Base-by-base conservation (phyloP, 768 basidiomycete species). In the Tulasnella calospora region DNA sequence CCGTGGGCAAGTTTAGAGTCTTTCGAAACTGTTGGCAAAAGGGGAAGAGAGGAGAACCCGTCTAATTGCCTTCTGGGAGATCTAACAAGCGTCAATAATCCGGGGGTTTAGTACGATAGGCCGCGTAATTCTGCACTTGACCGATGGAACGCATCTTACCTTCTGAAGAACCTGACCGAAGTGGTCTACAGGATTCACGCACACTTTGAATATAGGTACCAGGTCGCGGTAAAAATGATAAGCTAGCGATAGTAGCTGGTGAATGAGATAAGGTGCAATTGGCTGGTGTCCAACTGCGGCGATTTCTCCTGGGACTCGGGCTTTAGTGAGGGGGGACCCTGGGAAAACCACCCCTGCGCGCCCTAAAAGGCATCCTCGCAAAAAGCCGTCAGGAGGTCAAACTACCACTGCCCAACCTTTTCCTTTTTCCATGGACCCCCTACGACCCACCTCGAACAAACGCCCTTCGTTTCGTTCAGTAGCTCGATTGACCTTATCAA, bases 11-110 rank as follows among this genome's bases (percentile, higher is more conserved):
- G 47, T 17, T 27, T 75, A 23, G 8, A 75, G 88, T 73, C 89
- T 88, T 78, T 88, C 85, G 83, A 90, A 92, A 1, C 91, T 89
- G 57, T 85, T 83, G 13, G 86, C 87, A 82, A 94, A 93, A 0
- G 90, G 87, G 17, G 89, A 86, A 8, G 93, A 93, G 47, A 86
- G 83, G 19, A 95, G 83, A n/a, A 94, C 85, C 19, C 90, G 87
- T 80, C 88, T 85, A 80, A 95, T 90, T 33, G 88, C 84, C 71
- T 88, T 85, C 36, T 86, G 83, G 55, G 86, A 83, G 78, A 95
- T 90, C 92, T 94, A 81, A 21, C 6, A 33, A 71, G 7, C 15
- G 70, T 12, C 70, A 71, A 71, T 7, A 23, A 6, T 6, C 7
- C 19, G 6, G 30, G 30, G 10, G 10, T 5, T 30, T 71, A 17